Percentiles rank a stretch among this genome's conserved stretches.
phyloP scores from a whole-genome alignment of 73 alveolate genomes.

The Paramecium biaurelia region DNA sequence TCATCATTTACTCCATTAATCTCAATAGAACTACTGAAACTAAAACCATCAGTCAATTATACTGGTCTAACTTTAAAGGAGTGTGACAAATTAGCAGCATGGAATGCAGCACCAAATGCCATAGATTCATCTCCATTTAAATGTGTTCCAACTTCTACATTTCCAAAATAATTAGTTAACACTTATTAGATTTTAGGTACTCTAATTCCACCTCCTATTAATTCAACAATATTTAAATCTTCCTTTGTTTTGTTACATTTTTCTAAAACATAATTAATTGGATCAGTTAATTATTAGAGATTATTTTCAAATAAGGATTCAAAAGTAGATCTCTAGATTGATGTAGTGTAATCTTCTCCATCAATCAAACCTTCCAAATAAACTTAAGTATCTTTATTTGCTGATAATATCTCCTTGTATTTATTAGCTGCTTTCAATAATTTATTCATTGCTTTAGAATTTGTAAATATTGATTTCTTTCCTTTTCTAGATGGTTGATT shows the following conservation, averaged over 20 bases:
- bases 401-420: slow-evolving; percentile 92
- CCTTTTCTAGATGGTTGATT: slow-evolving; percentile 58
- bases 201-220: slow-evolving; percentile 98
- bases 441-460: slow-evolving; percentile 72
- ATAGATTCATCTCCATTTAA: slow-evolving; percentile 97
- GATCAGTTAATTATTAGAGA: slow-evolving; percentile 68
- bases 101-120: slow-evolving; percentile 97
- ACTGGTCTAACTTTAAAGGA: slow-evolving; percentile 64
- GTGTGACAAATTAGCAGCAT: slow-evolving; percentile 87
- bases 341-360: slow-evolving; percentile 73
- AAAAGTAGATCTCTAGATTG: slow-evolving; percentile 80
- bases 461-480: slow-evolving; percentile 34
- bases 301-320: slow-evolving; percentile 74
- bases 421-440: slow-evolving; percentile 67
- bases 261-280: slow-evolving; percentile 81
- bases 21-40: slow-evolving; percentile 45
- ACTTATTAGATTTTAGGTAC: slow-evolving; percentile 91
- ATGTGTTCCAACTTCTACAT: slow-evolving; percentile 92
- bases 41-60: slow-evolving; percentile 57
- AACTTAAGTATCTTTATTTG: slow-evolving; percentile 85
- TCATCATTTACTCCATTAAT: slow-evolving; percentile 46
- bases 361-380: slow-evolving; percentile 84
- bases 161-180: slow-evolving; percentile 66
- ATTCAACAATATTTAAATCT: slow-evolving; percentile 85
- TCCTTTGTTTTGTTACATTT: slow-evolving; percentile 75